These are phyloP conservation scores for Torulaspora maleeae DNA, from an alignment of 805 yeast genomes.

Conservation along the genomic window DNA sequence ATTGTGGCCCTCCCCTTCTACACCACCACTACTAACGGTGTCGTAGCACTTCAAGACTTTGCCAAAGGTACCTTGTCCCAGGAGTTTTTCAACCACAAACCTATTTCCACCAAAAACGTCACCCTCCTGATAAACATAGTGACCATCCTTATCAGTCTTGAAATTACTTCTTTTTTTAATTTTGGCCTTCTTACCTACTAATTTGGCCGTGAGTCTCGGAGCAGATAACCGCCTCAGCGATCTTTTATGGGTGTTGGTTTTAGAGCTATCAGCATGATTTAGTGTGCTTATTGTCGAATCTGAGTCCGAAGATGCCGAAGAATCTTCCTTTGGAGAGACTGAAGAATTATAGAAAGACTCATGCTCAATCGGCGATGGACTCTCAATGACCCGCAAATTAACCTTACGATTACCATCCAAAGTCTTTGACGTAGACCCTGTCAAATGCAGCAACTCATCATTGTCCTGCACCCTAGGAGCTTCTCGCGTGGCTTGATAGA, in stretches of 20 bases:
- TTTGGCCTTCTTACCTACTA: constrained; percentile 13
- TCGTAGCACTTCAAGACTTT: constrained; percentile 94
- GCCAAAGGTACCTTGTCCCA: constrained; percentile 98
- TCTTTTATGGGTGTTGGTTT: constrained; percentile 8
- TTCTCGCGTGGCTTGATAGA: constrained; percentile 31
- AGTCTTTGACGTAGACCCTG: constrained; percentile 34
- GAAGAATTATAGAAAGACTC: constrained; percentile 14
- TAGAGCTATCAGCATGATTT: not conserved
- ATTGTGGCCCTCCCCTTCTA: constrained; percentile 32
- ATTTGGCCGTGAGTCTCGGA: constrained; percentile 14
- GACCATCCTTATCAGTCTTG: constrained; percentile 61
- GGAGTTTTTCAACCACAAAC: constrained; percentile 57
- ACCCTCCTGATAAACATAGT: constrained; percentile 57
- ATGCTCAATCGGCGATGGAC: constrained; percentile 19
- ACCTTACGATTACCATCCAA: constrained; percentile 30
- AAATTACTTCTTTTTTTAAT: constrained; percentile 18
- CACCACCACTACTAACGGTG: constrained; percentile 28
- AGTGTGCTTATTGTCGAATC: constrained; percentile 6
- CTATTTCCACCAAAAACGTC: constrained; percentile 59
- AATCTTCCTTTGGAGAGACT: constrained; percentile 9
- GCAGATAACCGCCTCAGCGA: constrained; percentile 12
- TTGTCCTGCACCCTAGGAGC: constrained; percentile 28
- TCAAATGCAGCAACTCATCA: constrained; percentile 31
- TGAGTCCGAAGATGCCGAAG: constrained; percentile 8
- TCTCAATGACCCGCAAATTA: constrained; percentile 21